phyloP scores from a whole-genome alignment of 805 yeast species.

The Starmerella geochares region DNA sequence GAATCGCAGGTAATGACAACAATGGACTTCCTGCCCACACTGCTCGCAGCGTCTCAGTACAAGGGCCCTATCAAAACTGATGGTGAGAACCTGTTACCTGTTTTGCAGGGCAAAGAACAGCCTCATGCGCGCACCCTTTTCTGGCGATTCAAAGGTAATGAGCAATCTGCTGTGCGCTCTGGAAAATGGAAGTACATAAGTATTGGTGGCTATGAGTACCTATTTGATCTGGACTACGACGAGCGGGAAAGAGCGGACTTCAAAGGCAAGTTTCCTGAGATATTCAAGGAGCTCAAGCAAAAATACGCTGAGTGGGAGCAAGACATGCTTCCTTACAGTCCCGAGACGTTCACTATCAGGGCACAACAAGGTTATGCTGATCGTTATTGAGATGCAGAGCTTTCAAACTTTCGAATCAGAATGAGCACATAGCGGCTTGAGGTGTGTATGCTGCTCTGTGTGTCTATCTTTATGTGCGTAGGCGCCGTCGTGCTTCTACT shows the following conservation, averaged over 20 bases:
- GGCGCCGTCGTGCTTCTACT: too few species aligned
- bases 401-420: too few species aligned
- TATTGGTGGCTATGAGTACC: constrained; percentile 21
- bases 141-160: constrained; percentile 24
- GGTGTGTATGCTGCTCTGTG: too few species aligned
- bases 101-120: constrained; percentile 32
- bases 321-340: constrained; percentile 16
- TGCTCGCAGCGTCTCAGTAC: constrained; percentile 38
- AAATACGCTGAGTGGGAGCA: constrained; percentile 39
- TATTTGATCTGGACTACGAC: constrained; percentile 33
- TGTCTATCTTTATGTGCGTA: too few species aligned
- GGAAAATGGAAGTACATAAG: constrained; percentile 23
- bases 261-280: constrained; percentile 33
- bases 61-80: constrained; percentile 40
- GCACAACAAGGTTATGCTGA: not conserved
- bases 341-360: not conserved
- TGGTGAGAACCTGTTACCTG: constrained; percentile 35
- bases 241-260: constrained; percentile 46
- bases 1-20: constrained; percentile 42
- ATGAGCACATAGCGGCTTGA: too few species aligned
- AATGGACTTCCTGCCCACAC: constrained; percentile 51
- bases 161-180: constrained; percentile 22
- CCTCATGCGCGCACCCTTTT: constrained; percentile 20
- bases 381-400: not conserved
- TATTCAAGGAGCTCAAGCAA: constrained; percentile 36